These are phyloP conservation scores for Ganoderma sinense DNA, from an alignment of 1,284 basidiomycete species.

Conservation along the genomic window DNA sequence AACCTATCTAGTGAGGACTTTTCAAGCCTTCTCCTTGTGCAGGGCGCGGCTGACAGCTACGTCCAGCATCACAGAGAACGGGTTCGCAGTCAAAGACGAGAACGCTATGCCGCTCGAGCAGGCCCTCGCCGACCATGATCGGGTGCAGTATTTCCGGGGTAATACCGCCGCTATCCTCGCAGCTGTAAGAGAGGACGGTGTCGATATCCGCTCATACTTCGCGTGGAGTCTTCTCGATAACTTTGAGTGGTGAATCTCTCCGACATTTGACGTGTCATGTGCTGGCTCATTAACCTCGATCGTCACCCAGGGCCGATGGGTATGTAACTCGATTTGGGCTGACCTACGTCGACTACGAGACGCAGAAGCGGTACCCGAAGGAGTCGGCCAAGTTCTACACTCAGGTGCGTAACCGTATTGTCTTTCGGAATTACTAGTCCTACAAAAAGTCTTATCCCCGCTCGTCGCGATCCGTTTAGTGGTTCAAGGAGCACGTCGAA, in stretches of 20 bases:
- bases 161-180: slow-evolving; percentile 65
- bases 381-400: slow-evolving; percentile 66
- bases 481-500: slow-evolving; percentile 41
- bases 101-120: slow-evolving; percentile 57
- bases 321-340: slow-evolving; percentile 70
- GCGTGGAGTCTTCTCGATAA: slow-evolving; percentile 79
- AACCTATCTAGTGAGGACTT: slow-evolving; percentile 65
- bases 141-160: slow-evolving; percentile 74
- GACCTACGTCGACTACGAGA: slow-evolving; percentile 75
- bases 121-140: slow-evolving; percentile 69
- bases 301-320: slow-evolving; percentile 58
- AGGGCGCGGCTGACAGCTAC: background rate
- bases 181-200: slow-evolving; percentile 71
- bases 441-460: background rate
- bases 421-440: background rate
- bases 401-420: slow-evolving; percentile 38
- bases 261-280: background rate
- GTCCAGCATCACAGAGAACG: slow-evolving; percentile 72
- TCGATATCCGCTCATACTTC: slow-evolving; percentile 75
- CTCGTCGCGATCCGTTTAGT: slow-evolving; percentile 24
- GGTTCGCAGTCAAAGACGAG: slow-evolving; percentile 78
- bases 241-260: slow-evolving; percentile 66
- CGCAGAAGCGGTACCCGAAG: slow-evolving; percentile 74
- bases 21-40: background rate
- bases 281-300: slow-evolving; percentile 5